Evolutionary conservation across 768 basidiomycete genomes (phyloP).

Genomic region (Ramaria rubella): DNA sequence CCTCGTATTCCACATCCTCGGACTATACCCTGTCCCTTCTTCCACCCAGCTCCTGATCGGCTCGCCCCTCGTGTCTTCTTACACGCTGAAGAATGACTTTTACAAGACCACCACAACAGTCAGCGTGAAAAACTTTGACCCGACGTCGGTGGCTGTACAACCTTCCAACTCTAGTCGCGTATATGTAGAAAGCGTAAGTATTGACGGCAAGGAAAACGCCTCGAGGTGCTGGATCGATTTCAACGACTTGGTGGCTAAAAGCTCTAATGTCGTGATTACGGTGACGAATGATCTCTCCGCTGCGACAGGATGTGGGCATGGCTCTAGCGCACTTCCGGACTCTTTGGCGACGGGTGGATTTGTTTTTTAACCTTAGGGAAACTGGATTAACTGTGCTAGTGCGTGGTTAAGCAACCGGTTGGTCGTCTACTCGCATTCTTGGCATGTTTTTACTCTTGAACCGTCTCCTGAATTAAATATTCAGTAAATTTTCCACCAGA

Average conservation of each 20-base stretch:
- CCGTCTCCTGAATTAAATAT: too few relatives aligned
- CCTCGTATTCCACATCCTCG: slow-evolving; percentile 43
- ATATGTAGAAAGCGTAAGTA: slow-evolving; percentile 38
- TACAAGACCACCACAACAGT: slow-evolving; percentile 35
- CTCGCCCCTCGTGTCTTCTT: slow-evolving; percentile 42
- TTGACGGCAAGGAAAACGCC: slow-evolving; percentile 33
- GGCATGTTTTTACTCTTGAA: too few relatives aligned
- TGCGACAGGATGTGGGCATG: slow-evolving; percentile 35
- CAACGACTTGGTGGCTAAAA: slow-evolving; percentile 39
- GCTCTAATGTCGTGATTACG: slow-evolving; percentile 35
- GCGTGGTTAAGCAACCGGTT: too few relatives aligned
- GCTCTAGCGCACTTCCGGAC: slow-evolving; percentile 28
- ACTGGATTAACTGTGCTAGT: too few relatives aligned
- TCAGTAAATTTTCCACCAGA: too few relatives aligned
- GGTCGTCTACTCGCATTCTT: too few relatives aligned
- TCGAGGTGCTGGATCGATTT: slow-evolving; percentile 42
- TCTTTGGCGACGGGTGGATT: slow-evolving; percentile 39
- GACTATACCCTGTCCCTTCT: slow-evolving; percentile 43
- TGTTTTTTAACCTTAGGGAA: too few relatives aligned
- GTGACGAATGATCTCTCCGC: slow-evolving; percentile 34
- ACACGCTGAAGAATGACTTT: slow-evolving; percentile 34
- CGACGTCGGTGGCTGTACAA: slow-evolving; percentile 26
- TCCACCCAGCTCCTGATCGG: slow-evolving; percentile 43
- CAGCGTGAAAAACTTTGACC: slow-evolving; percentile 38
- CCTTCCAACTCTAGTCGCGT: slow-evolving; percentile 36